These are phyloP conservation scores for Hyaloscypha finlandica DNA, from an alignment of 495 filamentous ascomycete species.

Conservation along the genomic window DNA sequence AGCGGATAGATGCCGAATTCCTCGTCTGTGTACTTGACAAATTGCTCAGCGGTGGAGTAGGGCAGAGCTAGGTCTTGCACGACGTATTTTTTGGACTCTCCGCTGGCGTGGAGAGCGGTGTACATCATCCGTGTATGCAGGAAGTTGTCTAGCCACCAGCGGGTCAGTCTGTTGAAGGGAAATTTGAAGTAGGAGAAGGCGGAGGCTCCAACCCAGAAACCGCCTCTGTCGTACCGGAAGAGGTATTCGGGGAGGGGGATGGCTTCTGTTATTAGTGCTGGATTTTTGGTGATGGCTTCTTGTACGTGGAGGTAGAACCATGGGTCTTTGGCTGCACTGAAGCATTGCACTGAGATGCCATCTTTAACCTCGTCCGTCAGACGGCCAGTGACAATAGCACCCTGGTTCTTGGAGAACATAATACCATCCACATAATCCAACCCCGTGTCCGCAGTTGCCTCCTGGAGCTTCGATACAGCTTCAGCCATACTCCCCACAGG, in stretches of 20 bases:
- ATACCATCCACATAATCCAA: slow-evolving; percentile 49
- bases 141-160: slow-evolving; percentile 63
- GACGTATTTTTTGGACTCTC: slow-evolving; percentile 52
- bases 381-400: slow-evolving; percentile 54
- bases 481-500: slow-evolving; percentile 46
- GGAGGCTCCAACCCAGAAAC: slow-evolving; percentile 58
- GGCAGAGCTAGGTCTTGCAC: slow-evolving; percentile 62
- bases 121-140: slow-evolving; percentile 66
- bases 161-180: slow-evolving; percentile 55
- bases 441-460: slow-evolving; percentile 31
- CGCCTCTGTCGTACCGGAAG: slow-evolving; percentile 62
- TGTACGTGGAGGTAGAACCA: slow-evolving; percentile 56
- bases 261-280: slow-evolving; percentile 39
- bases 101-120: slow-evolving; percentile 58
- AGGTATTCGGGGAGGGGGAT: slow-evolving; percentile 57
- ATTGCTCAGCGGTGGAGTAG: slow-evolving; percentile 46
- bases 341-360: slow-evolving; percentile 39
- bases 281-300: slow-evolving; percentile 24
- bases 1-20: slow-evolving; percentile 57
- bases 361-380: slow-evolving; percentile 40
- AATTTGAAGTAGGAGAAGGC: slow-evolving; percentile 59
- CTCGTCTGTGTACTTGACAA: slow-evolving; percentile 53
- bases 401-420: slow-evolving; percentile 51
- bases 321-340: slow-evolving; percentile 48
- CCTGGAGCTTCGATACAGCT: slow-evolving; percentile 39